Conservation (phyloP, 2,329 filamentous ascomycete genomes). For the Hymenoscyphus repandus region DNA sequence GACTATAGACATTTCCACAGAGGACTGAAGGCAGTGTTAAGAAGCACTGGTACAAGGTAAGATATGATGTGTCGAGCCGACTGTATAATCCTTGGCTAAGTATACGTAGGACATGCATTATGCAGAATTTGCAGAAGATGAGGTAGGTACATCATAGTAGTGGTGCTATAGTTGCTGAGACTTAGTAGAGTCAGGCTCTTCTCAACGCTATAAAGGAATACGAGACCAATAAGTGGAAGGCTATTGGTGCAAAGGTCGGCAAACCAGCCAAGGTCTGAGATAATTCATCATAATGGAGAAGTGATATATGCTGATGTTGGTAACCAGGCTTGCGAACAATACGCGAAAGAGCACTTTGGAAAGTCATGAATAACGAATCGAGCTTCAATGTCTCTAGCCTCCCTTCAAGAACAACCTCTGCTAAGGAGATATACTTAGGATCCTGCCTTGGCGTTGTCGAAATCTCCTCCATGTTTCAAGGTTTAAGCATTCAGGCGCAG, state of each 20-base stretch:
- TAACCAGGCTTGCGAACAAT: slow-evolving; percentile 74
- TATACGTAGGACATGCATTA: slow-evolving; percentile 88
- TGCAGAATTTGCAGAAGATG: slow-evolving; percentile 95
- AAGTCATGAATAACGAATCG: slow-evolving; percentile 18
- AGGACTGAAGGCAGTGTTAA: slow-evolving; percentile 97
- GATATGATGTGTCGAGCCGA: neutral
- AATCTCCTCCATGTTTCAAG: too few species aligned
- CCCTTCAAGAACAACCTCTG: neutral
- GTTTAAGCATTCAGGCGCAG: neutral
- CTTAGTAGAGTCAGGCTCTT: slow-evolving; percentile 48
- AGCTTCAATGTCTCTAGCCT: neutral
- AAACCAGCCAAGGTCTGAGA: slow-evolving; percentile 83
- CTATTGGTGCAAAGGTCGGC: slow-evolving; percentile 91
- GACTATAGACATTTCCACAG: slow-evolving; percentile 72
- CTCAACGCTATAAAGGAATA: slow-evolving; percentile 97
- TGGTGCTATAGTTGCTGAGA: slow-evolving; percentile 22
- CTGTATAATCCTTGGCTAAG: slow-evolving; percentile 11
- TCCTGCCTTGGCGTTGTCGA: too few species aligned
- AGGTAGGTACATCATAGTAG: slow-evolving; percentile 50
- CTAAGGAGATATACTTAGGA: too few species aligned
- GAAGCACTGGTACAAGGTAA: slow-evolving; percentile 98
- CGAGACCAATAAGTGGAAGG: slow-evolving; percentile 98
- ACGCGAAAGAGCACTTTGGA: slow-evolving; percentile 87
- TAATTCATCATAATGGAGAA: slow-evolving; percentile 1
- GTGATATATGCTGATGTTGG: neutral